Evolutionary conservation across 2,329 filamentous ascomycete species (phyloP).

Genomic region (Ophiostoma himal-ulmi): DNA sequence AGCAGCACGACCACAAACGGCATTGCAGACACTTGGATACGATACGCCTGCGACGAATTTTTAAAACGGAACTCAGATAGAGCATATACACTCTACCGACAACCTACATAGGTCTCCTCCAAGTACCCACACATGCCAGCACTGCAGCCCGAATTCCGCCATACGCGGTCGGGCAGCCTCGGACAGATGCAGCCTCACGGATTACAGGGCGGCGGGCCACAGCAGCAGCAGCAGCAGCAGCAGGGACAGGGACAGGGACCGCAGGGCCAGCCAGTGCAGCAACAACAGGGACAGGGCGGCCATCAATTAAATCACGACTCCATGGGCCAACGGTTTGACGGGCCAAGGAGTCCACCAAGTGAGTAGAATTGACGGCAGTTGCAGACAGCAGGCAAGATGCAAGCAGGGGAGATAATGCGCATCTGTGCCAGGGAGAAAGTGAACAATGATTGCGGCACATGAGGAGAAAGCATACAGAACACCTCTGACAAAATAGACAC

Average conservation of each 20-base stretch:
- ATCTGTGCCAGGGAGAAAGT: neutral
- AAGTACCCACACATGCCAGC: neutral
- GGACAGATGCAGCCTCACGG: constrained; percentile 10
- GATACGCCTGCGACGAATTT: neutral
- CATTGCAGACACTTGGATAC: no score
- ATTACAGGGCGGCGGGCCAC: constrained; percentile 11
- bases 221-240: constrained; percentile 4
- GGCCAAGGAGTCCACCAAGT: constrained; percentile 59
- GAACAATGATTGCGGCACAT: neutral
- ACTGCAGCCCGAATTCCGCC: constrained; percentile 19
- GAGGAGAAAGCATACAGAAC: neutral
- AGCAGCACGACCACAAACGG: neutral
- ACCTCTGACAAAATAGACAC: constrained; percentile 57
- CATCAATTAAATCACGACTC: constrained; percentile 20
- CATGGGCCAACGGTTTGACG: constrained; percentile 46
- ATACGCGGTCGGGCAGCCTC: constrained; percentile 21
- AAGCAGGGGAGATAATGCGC: neutral
- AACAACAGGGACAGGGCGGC: neutral
- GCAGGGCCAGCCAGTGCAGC: constrained; percentile 2
- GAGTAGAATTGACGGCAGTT: constrained; percentile 32
- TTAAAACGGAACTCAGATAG: neutral
- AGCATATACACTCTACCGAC: neutral
- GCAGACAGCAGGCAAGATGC: neutral
- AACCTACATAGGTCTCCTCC: neutral
- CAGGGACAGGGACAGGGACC: constrained; percentile 1